Percentiles rank a stretch among this genome's conserved stretches.
Evolutionary conservation across 768 basidiomycete genomes (phyloP).

Genomic region (Naganishia vaughanmartiniae): DNA sequence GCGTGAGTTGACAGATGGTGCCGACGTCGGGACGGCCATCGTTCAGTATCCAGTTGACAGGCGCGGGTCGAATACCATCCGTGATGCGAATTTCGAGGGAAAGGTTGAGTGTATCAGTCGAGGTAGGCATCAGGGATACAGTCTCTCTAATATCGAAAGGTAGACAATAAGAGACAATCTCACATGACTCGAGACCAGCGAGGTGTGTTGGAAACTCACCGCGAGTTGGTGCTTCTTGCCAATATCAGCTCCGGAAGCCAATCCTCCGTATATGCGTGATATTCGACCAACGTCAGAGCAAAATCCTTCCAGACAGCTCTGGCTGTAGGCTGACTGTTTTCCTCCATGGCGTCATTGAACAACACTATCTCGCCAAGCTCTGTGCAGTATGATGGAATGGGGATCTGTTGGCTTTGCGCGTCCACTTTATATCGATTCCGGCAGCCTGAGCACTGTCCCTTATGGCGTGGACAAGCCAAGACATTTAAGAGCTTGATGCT

Average conservation of each 20-base stretch:
- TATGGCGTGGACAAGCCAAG: neutral
- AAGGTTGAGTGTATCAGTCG: neutral
- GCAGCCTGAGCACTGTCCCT: neutral
- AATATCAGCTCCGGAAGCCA: slow-evolving; percentile 27
- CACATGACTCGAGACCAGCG: neutral
- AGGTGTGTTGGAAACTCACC: neutral
- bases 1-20: neutral
- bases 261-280: slow-evolving; percentile 29
- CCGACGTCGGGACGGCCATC: neutral
- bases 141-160: neutral
- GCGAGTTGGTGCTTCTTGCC: neutral
- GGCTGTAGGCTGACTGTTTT: neutral
- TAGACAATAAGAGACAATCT: neutral
- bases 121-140: neutral
- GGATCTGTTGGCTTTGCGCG: neutral
- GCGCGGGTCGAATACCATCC: neutral
- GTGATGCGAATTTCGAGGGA: neutral
- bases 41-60: slow-evolving; percentile 10
- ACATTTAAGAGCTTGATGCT: neutral
- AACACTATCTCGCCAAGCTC: neutral
- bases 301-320: slow-evolving; percentile 22
- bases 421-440: neutral
- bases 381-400: neutral
- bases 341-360: neutral
- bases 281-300: slow-evolving; percentile 19